Evolutionary conservation across 768 basidiomycete species (phyloP).

Genomic region (Imleria badia): DNA sequence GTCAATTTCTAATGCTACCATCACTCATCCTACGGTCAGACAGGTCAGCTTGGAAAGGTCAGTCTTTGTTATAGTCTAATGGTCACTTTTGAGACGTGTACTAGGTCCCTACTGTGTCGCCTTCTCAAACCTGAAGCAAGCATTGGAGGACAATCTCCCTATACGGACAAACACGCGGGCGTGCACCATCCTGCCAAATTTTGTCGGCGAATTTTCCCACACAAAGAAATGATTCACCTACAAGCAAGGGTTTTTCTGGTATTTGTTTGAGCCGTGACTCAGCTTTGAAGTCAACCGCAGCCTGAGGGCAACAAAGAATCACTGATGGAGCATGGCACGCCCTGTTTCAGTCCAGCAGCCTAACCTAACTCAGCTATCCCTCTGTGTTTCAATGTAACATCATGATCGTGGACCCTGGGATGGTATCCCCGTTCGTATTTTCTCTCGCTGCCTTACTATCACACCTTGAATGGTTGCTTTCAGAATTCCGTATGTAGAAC

Average conservation of each 20-base stretch:
- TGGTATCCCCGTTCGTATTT: too few species aligned
- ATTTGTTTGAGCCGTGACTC: background rate
- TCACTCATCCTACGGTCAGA: constrained; percentile 59
- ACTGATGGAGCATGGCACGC: constrained; percentile 5
- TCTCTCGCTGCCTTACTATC: too few species aligned
- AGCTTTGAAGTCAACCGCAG: constrained; percentile 12
- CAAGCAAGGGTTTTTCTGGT: constrained; percentile 55
- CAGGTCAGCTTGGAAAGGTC: constrained; percentile 87
- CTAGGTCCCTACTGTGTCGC: constrained; percentile 93
- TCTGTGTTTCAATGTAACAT: too few species aligned
- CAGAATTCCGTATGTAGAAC: too few species aligned
- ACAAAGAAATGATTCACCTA: constrained; percentile 87
- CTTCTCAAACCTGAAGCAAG: constrained; percentile 84
- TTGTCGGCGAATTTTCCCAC: constrained; percentile 92
- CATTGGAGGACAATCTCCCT: constrained; percentile 76
- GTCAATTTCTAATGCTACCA: constrained; percentile 64
- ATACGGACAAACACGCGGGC: constrained; percentile 86
- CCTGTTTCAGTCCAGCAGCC: background rate
- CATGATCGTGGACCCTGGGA: too few species aligned
- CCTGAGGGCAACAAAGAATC: constrained; percentile 46
- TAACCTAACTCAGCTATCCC: too few species aligned
- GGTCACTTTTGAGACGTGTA: background rate
- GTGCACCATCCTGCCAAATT: constrained; percentile 93
- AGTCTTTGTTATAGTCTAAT: background rate
- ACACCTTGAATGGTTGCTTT: too few species aligned